Base-by-base conservation (phyloP, 257 asterid species). In the Linaria vulgaris region DNA sequence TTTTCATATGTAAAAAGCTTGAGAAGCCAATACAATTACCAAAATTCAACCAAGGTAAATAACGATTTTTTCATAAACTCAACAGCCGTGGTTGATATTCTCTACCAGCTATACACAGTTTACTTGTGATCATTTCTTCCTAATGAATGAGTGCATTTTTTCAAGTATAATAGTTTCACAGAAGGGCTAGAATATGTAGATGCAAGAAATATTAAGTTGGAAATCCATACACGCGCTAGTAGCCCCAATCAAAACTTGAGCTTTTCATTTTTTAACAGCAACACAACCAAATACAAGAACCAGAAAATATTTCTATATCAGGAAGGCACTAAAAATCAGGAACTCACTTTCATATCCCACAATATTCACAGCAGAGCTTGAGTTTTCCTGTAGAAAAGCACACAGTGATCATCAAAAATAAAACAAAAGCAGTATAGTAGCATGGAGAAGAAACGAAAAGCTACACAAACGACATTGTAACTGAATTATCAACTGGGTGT, bases 311-410 rank as follows among this genome's bases (percentile, higher is more conserved):
- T 56, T 22, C 52, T 12, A 43, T 52, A 16, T 63, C 44, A 47
- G 39, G 55, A 56, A 34, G 24, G 46, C n/a, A 57, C 49, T 43
- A 48, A 34, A 22, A 49, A 61, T 17, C 20, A 61, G 30, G 56
- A 82, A 72, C 89, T 88, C 81, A 90, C 97, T 80, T 31, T 79
- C 94, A 37, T 90, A 84, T 30, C 67, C 89, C 62, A 85, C 94
- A 77, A 88, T 74, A 68, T 82, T 80, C 59, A 75, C 61, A 59
- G 61, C 81, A 21, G 88, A 69, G 38, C 66, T 75, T 25, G 92
- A 75, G 19, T 65, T 61, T 68, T 74, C 87, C 94, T 88, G 88
- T 8, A 63, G 12, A 62, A 37, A 41, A 53, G 69, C 47, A 71
- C 9, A 39, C 24, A 64, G 63, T n/a, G 22, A 67, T 59, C 52